Base-by-base conservation (phyloP, 371 early-diverging fungal species). In the Parasitella parasitica region DNA sequence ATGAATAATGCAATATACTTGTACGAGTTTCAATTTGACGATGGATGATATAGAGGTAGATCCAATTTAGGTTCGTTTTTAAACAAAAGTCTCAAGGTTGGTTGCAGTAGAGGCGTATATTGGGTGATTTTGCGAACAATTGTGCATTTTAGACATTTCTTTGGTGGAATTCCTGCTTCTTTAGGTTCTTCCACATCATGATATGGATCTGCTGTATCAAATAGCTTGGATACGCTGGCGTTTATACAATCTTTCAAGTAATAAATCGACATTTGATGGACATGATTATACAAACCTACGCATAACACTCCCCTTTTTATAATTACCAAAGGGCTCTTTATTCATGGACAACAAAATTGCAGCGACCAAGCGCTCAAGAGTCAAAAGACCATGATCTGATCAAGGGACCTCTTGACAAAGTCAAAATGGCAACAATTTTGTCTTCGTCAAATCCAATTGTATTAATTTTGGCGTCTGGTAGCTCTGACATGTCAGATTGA, bases 381-480 rank as follows among this genome's bases (percentile, higher is more conserved):
- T 59, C 30, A 54, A 72, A 72, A 4, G 73, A 69, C 70, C 70
- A 73, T 38, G 66, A 51, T 3, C 70, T 60, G 2, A 73, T 51
- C 37, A 37, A 66, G 1, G 50, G 26, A 8, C 58, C 53, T 12
- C 43, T 35, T 18, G 24, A 12, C 2, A 20, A 20, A n/a, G 54
- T 43, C 6, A 75, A 28, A 16, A 71, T 54, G 34, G 75, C 75
- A 2, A 72, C 61, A 22, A 77, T 75, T 48, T 75, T 70, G 30
- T 74, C 73, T 22, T 68, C 62, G 36, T 77, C 75, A 35, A 77
- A 74, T 13, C 68, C 69, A 2, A 77, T 59, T 32, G 61, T 64
- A 28, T 65, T 37, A 16, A 75, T 70, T 37, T 58, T 39, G 18
- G 56, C 43, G 15, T 52, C 34, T 0, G 77, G 74, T 16, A 66